These are phyloP conservation scores for Strobilomyces confusus DNA, from an alignment of 768 basidiomycete species.

Conservation along the genomic window DNA sequence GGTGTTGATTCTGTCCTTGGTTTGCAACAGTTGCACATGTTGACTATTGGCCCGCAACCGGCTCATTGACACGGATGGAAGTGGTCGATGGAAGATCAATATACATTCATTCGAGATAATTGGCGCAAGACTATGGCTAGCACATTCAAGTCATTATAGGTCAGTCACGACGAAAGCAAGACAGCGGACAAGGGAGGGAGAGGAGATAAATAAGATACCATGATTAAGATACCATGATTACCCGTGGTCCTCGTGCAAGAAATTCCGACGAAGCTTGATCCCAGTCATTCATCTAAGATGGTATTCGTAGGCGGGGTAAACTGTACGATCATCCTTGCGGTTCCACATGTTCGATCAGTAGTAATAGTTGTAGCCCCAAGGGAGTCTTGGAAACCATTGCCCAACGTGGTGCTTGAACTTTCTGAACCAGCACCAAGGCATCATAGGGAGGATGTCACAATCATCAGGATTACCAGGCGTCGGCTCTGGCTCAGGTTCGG, in stretches of 20 bases:
- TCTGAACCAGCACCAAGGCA: slow-evolving; percentile 26
- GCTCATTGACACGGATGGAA: too few relatives aligned
- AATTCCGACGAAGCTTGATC: slow-evolving; percentile 4
- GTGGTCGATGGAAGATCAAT: too few relatives aligned
- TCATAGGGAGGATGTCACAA: slow-evolving; percentile 8
- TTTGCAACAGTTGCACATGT: too few relatives aligned
- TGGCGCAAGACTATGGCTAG: background rate
- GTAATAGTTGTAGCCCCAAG: slow-evolving; percentile 24
- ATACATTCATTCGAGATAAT: background rate
- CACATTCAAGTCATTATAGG: slow-evolving; percentile 12
- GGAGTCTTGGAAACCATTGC: slow-evolving; percentile 21
- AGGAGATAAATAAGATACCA: background rate
- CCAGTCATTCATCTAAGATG: slow-evolving; percentile 10
- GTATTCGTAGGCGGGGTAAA: slow-evolving; percentile 19
- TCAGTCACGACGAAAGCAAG: slow-evolving; percentile 4
- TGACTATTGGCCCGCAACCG: too few relatives aligned
- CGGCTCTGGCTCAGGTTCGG: slow-evolving; percentile 28
- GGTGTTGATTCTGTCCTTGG: too few relatives aligned
- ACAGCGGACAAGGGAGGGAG: background rate
- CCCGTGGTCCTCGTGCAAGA: background rate
- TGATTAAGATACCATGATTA: background rate
- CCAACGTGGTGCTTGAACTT: slow-evolving; percentile 14
- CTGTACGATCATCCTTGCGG: slow-evolving; percentile 2
- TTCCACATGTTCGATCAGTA: slow-evolving; percentile 14
- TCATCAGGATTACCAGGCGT: slow-evolving; percentile 35